Evolutionary conservation across 257 asterid genomes (phyloP), one percentile per base, ranked within the genome.

Genomic region (Jasminum sambac): DNA sequence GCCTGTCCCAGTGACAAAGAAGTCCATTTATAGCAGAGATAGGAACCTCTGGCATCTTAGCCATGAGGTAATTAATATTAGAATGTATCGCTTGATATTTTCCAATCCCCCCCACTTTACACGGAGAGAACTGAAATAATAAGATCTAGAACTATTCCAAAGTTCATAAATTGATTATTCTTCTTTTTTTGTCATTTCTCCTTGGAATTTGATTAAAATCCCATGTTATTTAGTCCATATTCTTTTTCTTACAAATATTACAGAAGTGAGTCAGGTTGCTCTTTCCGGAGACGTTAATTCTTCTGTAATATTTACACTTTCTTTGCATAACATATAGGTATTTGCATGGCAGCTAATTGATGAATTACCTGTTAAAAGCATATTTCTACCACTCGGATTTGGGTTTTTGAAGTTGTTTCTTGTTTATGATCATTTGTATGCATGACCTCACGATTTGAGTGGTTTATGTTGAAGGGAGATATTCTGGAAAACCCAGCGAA

Each of bases 11-110:
- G 99, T 94, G 69, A 91, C 96, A 5, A 94, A 94, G 85, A 91
- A 91, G 76, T 91, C 99, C 65, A 94, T 94, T 81, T 94, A 94
- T 74, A 94, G 99, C 87, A 81, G 98, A 85, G 99, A 94, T 80
- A 88, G 98, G 81, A 94, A 94, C 79, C 82, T 94, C 64, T 91
- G 99, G 98, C 99, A 94, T 70, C 95, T 94, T 70, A 94, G 99
- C 76, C 98, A 94, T 72, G 99, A 94, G 98, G 96, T 91, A 85
- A 67, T 57, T n/a, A 0, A 30, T 30, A 30, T 30, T 4, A n/a
- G n/a, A 17, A 19, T 52, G 19, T 52, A 5, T 8, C 60, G 5
- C 17, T 19, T 17, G 5, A 46, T 46, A 46, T 46, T 11, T 14
- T 46, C 7, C n/a, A 14, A 42, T 4, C 48, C 48, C 0, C n/a